Evolutionary conservation across 176 grass and related monocot genomes (phyloP), one percentile per base, ranked within the genome.

Genomic region (Saccharum officinarum): DNA sequence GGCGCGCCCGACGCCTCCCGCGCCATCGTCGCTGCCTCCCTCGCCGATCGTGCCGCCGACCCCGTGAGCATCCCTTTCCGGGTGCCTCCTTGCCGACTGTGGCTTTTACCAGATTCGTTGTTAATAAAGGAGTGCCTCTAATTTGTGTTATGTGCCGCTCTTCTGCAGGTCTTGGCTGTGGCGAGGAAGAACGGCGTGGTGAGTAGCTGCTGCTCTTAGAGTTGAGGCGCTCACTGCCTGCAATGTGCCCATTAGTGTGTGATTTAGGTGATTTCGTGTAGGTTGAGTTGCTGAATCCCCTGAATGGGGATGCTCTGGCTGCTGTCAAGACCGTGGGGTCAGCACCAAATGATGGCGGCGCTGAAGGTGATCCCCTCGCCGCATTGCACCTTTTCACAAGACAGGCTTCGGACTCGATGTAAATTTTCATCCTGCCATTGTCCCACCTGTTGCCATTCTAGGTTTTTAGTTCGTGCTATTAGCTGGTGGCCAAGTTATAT

Each of bases 111-210:
- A n/a, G 61, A 71, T 80, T 16, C 30, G n/a, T n/a, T 49, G 12
- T 31, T 57, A 49, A 76, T 16, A 10, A 41, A 33, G 10, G 40
- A 15, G 14, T 14, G 23, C 59, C 40, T 50, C 22, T 70, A 62
- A 85, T 59, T 17, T 9, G 37, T 1, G 63, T 41, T 71, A 5
- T 18, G 6, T 86, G 34, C 75, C 69, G 6, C 46, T 74, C 2
- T 50, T 82, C n/a, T 78, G 77, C 90, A 99, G 97, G 85, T 96
- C 50, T 83, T 96, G 82, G 94, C 86, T 11, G 86, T 99, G 84
- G 94, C 88, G 55, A 91, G 94, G 76, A 96, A 96, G 84, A 96
- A 99, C 78, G 86, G 86, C 26, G 84, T 92, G 86, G 93, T 96
- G 80, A 88, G 97, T 85, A 36, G 17, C 59, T 26, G 10, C 50